Conservation (phyloP, 169 alveolate genomes). For the Plasmodium vivax region DNA sequence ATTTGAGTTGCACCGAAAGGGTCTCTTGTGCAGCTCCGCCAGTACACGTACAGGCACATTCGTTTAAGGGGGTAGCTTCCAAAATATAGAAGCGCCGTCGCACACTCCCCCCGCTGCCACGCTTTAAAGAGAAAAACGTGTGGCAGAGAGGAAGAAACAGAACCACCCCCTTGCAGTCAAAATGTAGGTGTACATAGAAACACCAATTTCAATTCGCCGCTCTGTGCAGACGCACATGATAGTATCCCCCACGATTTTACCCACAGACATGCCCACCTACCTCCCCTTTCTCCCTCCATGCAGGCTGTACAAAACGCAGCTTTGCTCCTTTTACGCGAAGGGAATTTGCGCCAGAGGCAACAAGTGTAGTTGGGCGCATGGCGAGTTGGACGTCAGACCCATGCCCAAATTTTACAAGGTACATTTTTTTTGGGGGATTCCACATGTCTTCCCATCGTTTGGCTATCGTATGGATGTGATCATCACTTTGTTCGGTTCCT, state of each 20-base stretch:
- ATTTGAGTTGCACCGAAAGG: not conserved
- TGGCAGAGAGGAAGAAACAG: not conserved
- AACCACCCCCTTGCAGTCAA: not conserved
- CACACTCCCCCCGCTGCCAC: not conserved
- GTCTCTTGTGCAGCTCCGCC: not conserved
- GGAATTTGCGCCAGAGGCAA: slow-evolving; percentile 61
- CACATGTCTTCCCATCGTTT: not conserved
- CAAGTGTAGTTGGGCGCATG: slow-evolving; percentile 71
- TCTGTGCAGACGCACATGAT: not conserved
- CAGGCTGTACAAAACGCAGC: slow-evolving; percentile 64
- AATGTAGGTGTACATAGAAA: not conserved
- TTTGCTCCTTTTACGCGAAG: slow-evolving; percentile 59
- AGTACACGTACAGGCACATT: not conserved
- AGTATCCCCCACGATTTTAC: not conserved
- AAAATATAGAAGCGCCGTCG: too few species aligned
- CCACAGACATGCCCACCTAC: not conserved
- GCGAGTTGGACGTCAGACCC: slow-evolving; percentile 52
- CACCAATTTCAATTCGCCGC: not conserved
- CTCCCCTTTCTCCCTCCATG: not conserved
- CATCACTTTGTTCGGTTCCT: not conserved
- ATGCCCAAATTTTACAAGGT: slow-evolving; percentile 66
- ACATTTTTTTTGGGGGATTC: not conserved
- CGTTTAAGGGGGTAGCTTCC: not conserved
- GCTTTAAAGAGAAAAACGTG: not conserved
- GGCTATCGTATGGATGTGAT: not conserved